Evolutionary conservation across 805 yeast genomes (phyloP).

Genomic region (Ogataea degrootiae): DNA sequence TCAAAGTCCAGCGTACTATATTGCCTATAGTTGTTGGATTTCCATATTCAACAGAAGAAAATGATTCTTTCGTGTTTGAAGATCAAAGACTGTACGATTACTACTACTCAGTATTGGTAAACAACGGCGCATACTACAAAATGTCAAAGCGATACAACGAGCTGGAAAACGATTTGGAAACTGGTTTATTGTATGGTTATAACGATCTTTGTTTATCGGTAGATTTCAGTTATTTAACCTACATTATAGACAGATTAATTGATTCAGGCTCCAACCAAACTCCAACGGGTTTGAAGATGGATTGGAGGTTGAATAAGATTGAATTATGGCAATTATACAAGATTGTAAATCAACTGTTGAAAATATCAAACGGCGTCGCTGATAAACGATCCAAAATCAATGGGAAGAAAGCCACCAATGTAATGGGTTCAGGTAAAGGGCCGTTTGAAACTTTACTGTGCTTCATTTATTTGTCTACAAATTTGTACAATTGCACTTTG

Average conservation of each 20-base stretch:
- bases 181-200: no score
- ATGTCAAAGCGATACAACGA: not conserved
- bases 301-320: conserved; percentile 19
- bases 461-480: not conserved
- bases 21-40: conserved; percentile 26
- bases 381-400: not conserved
- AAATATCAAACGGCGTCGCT: conserved; percentile 3
- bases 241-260: conserved; percentile 16
- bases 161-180: no score
- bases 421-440: not conserved
- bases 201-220: conserved; percentile 8
- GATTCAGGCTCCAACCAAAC: conserved; percentile 4
- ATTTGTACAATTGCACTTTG: not conserved
- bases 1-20: conserved; percentile 20
- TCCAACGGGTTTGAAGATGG: conserved; percentile 5
- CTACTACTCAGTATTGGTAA: conserved; percentile 9
- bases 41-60: conserved; percentile 16
- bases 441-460: conserved; percentile 2
- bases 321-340: conserved; percentile 24
- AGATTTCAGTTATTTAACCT: conserved; percentile 21
- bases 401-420: not conserved
- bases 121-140: conserved; percentile 17
- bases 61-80: conserved; percentile 12
- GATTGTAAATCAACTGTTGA: conserved; percentile 21
- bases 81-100: conserved; percentile 11